Base-by-base conservation (phyloP, 495 filamentous ascomycete genomes). In the Aspergillus coremiiformis region DNA sequence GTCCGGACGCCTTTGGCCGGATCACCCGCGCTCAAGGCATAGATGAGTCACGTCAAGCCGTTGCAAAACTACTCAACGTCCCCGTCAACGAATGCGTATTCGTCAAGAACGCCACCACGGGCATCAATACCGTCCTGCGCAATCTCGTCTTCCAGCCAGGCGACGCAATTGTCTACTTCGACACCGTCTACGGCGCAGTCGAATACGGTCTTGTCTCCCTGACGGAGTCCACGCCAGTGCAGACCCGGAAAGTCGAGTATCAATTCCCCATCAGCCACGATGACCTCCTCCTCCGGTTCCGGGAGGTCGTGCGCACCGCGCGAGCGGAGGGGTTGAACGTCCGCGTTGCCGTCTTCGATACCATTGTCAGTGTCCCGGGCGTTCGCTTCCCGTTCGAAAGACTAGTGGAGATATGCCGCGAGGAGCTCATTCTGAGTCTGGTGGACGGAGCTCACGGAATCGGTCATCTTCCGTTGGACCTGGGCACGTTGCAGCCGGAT, bases 381-480 rank as follows among this genome's bases (percentile, higher is more conserved):
- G 66, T 93, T 0, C 67, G 85, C 1, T 81, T 94, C 56, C 91
- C 91, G 1, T 95, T 88, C 66, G 86, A 91, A 60, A 54, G 58
- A 0, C 64, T 95, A 0, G 76, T 77, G 2, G 66, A 63, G 0
- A 74, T 81, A 0, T 92, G 90, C 59, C 73, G 72, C n/a, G 75
- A 80, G 47, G 67, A 81, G 19, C 81, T 77, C 0, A 71, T 93
- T 0, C 65, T 82, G 60, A 80, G 76, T 57, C 62, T 84, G 19
- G 68, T 95, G n/a, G 90, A 95, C 59, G 90, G 75, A 3, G 90
- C 89, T 4, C 90, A 95, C 63, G 85, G 86, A 4, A 70, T 95
- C 27, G 91, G 91, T 0, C 83, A 90, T 49, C 77, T 95, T 17
- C 71, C 71, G 2, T 67, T 96, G 14, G 76, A 90, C 56, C 69